Evolutionary conservation across 2,329 filamentous ascomycete species (phyloP), one percentile per base, ranked within the genome.

Genomic region (Ceratocystis alfenasii): DNA sequence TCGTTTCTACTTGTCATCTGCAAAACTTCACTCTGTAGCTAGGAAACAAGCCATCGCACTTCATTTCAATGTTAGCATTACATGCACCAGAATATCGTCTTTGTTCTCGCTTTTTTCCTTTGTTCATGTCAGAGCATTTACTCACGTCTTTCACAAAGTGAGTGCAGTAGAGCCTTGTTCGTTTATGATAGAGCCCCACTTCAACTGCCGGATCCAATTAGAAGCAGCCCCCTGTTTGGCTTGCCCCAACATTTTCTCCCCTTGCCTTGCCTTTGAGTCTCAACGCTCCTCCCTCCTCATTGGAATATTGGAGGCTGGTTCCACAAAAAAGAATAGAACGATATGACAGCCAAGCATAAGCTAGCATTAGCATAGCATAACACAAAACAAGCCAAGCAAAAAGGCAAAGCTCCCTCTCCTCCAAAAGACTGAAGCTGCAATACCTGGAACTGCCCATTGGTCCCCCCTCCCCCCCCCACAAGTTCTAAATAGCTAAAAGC

Each of bases 181-280:
- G 53, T 57, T 57, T 33, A 20, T 33, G 7, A 22, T 22, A 7
- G 22, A 22, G 46, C 46, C n/a, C n/a, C 46, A 50, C 46, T 22
- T 50, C 53, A 62, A 62, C 59, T 62, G 41, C 59, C 41, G n/a
- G 30, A 44, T 22, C 59, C 33, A 62, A 33, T 44, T 10, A 12
- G 28, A 25, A 15, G 22, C 25, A 53, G 36, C 61, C 33, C 62
- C 53, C 57, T 60, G 55, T 64, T 25, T 30, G 28, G 46, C 66
- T 66, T 62, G 33, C 59, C 59, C 41, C 59, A 62, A 62, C 59
- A 62, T 62, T 62, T 62, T 62, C 30, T 62, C 30, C 15, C 41
- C 28, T 28, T 28, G 28, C 28, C 28, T 28, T 28, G 28, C 28
- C 28, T 28, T 45, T 17, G 8, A 28, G 12, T 28, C 48, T 53